These are phyloP conservation scores for Verticillium klebahnii DNA, from an alignment of 2,329 filamentous ascomycete genomes.

Conservation along the genomic window DNA sequence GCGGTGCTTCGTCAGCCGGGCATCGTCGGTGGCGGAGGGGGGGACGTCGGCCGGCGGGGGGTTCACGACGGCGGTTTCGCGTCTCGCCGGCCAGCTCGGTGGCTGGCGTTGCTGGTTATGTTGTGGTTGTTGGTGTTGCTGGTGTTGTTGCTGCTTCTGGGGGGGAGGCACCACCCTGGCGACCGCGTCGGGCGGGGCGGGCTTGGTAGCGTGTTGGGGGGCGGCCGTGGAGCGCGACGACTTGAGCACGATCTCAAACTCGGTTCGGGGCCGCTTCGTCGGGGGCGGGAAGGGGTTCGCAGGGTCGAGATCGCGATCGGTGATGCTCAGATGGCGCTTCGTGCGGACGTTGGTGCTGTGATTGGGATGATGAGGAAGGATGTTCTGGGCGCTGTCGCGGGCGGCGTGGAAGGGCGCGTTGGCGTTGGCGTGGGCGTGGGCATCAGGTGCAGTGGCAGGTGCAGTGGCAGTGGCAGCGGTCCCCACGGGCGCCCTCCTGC, in stretches of 20 bases:
- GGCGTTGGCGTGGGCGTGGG: conserved; percentile 11
- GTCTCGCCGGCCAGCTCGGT: conserved; percentile 4
- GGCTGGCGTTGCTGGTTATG: conserved; percentile 3
- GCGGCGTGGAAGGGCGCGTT: conserved; percentile 18
- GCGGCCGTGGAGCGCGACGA: conserved; percentile 13
- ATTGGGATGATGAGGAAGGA: conserved; percentile 11
- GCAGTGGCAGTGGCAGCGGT: not conserved
- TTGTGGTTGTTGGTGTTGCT: conserved; percentile 6
- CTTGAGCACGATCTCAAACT: conserved; percentile 44
- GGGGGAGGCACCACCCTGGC: conserved; percentile 6
- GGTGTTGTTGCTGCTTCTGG: conserved; percentile 5
- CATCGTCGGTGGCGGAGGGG: conserved; percentile 16
- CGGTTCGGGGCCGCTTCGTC: conserved; percentile 46
- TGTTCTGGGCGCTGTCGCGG: conserved; percentile 26
- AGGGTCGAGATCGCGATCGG: conserved; percentile 39
- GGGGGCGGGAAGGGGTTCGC: conserved; percentile 18
- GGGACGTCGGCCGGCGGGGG: conserved; percentile 11
- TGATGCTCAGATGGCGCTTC: conserved; percentile 44
- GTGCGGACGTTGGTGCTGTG: conserved; percentile 27
- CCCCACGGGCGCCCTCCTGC: conserved; percentile 29
- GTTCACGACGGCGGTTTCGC: conserved; percentile 11
- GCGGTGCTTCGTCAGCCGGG: conserved; percentile 43
- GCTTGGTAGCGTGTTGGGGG: conserved; percentile 15
- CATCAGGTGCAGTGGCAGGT: not conserved
- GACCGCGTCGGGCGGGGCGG: conserved; percentile 6